A percentile compares a stretch with the other conserved stretches of the same genome.
phyloP scores from a whole-genome alignment of 257 asterid genomes.

The Solanum commersonii region DNA sequence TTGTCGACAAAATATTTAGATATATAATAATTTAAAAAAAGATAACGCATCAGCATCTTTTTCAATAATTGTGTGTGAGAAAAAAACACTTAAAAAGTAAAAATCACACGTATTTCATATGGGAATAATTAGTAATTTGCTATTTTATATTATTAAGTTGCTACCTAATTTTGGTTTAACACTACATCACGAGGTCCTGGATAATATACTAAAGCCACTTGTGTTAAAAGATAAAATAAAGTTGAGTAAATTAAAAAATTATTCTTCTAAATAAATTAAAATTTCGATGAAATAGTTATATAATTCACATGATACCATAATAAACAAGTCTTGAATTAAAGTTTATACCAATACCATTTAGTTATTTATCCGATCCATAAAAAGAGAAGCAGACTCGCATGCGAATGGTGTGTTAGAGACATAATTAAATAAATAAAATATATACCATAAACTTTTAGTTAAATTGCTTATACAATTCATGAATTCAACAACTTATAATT shows the following conservation, averaged over 20 bases:
- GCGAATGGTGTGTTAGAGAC: accelerated
- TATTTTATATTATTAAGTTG: neutral
- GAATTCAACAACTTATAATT: neutral
- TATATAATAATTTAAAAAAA: neutral
- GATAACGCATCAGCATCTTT: neutral
- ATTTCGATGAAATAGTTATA: neutral
- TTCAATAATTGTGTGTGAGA: neutral
- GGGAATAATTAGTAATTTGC: neutral
- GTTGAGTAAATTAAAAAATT: neutral
- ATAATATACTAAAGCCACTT: neutral
- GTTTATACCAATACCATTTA: neutral
- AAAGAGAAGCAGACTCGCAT: accelerated
- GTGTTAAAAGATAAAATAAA: neutral
- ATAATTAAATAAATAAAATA: neutral
- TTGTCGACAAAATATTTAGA: neutral
- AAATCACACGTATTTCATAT: neutral
- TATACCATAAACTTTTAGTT: neutral
- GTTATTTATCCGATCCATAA: too few species aligned
- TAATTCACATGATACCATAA: too few species aligned
- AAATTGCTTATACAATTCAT: neutral
- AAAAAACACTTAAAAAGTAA: neutral
- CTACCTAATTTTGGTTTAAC: neutral
- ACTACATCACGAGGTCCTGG: neutral
- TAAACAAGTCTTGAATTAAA: neutral
- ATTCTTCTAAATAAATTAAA: neutral